These are phyloP conservation scores for Candida caryicola DNA, from an alignment of 805 yeast species.

Conservation along the genomic window DNA sequence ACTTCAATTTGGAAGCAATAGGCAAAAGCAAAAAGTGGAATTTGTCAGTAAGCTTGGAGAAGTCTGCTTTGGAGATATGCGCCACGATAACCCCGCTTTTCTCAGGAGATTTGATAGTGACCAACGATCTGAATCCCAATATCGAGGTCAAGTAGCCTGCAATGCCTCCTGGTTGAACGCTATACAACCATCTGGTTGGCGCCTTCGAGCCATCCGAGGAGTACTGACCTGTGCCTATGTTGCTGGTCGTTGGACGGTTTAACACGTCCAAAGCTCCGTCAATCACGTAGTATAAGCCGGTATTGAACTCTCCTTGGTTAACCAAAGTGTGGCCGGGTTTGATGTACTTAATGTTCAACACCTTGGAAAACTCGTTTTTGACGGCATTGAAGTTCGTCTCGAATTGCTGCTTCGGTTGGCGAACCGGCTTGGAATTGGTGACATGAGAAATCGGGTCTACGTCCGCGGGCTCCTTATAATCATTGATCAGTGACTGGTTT, in stretches of 20 bases:
- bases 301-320: constrained; percentile 60
- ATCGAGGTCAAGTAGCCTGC: constrained; percentile 86
- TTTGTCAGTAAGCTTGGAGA: constrained; percentile 68
- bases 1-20: constrained; percentile 69
- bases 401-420: background rate
- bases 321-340: constrained; percentile 57
- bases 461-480: background rate
- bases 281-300: constrained; percentile 78
- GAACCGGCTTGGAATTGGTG: background rate
- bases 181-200: constrained; percentile 42
- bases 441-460: background rate
- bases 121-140: constrained; percentile 76
- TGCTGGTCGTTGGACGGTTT: constrained; percentile 30
- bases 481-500: constrained; percentile 15
- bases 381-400: constrained; percentile 48
- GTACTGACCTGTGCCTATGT: constrained; percentile 2
- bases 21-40: constrained; percentile 74
- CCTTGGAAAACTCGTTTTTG: constrained; percentile 57
- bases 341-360: constrained; percentile 53
- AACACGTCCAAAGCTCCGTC: constrained; percentile 71
- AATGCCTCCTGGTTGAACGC: constrained; percentile 71
- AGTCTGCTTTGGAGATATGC: constrained; percentile 57
- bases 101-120: constrained; percentile 59
- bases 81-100: constrained; percentile 63
- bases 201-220: background rate